Evolutionary conservation across 2,329 filamentous ascomycete genomes (phyloP).

Genomic region (Purpureocillium lavendulum): DNA sequence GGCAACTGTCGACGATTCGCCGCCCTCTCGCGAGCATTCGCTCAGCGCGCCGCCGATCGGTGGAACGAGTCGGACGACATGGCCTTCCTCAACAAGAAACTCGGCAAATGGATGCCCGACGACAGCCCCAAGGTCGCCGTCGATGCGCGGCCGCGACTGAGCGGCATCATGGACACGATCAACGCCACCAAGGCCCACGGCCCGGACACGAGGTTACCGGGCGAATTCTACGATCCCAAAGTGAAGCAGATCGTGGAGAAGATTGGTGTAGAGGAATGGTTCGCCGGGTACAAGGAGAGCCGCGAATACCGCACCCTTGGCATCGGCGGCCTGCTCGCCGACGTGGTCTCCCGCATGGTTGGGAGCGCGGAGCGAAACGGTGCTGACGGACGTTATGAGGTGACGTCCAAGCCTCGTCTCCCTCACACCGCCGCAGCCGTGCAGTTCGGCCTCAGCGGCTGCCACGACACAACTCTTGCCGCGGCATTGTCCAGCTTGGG

Average conservation of each 20-base stretch:
- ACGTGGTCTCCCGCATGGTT: slow-evolving; percentile 71
- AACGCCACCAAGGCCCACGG: slow-evolving; percentile 79
- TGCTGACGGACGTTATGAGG: slow-evolving; percentile 44
- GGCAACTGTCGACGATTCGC: slow-evolving; percentile 65
- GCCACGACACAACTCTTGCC: slow-evolving; percentile 89
- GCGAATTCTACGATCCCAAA: slow-evolving; percentile 78
- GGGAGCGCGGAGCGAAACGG: slow-evolving; percentile 49
- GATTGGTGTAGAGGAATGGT: slow-evolving; percentile 90
- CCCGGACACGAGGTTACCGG: slow-evolving; percentile 66
- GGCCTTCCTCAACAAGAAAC: slow-evolving; percentile 67
- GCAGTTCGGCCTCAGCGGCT: slow-evolving; percentile 74
- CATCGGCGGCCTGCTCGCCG: slow-evolving; percentile 77
- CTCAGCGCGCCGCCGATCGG: slow-evolving; percentile 58
- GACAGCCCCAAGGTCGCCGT: slow-evolving; percentile 63
- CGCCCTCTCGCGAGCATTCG: slow-evolving; percentile 61
- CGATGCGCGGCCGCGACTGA: slow-evolving; percentile 74
- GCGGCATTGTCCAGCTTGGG: slow-evolving; percentile 70
- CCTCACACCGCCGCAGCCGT: slow-evolving; percentile 32
- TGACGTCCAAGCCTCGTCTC: slow-evolving; percentile 18
- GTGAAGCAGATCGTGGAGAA: slow-evolving; percentile 61
- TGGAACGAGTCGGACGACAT: slow-evolving; percentile 78
- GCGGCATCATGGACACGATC: slow-evolving; percentile 88
- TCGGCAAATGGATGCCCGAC: slow-evolving; percentile 80
- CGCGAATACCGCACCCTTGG: slow-evolving; percentile 82
- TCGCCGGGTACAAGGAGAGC: slow-evolving; percentile 74